Percentiles rank a stretch among this genome's conserved stretches.
Conservation (phyloP, 495 filamentous ascomycete genomes). For the Daldinia bambusicola region DNA sequence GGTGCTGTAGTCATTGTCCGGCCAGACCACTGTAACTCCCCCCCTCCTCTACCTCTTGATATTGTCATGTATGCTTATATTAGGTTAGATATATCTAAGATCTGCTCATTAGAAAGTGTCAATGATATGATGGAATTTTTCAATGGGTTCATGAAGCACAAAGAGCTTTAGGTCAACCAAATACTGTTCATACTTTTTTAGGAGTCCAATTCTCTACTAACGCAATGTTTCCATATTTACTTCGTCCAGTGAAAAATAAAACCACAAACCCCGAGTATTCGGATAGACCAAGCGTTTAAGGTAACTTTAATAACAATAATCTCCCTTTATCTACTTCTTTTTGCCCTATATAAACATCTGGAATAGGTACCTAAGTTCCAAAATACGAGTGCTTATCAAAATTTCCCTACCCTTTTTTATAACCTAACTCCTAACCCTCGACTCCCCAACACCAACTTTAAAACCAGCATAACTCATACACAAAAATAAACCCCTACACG, state of each 20-base stretch:
- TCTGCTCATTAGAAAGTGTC: conserved; percentile 35
- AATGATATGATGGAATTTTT: conserved; percentile 38
- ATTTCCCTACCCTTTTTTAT: too few relatives aligned
- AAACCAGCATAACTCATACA: background rate
- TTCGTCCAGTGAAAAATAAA: too few relatives aligned
- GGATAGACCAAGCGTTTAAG: too few relatives aligned
- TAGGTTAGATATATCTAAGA: conserved; percentile 44
- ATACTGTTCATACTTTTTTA: background rate
- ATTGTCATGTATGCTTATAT: conserved; percentile 23
- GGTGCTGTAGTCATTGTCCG: conserved; percentile 70
- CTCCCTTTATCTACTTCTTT: too few relatives aligned
- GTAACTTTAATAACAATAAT: too few relatives aligned
- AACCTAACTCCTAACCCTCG: background rate
- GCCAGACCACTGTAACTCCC: conserved; percentile 72
- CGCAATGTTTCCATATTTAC: too few relatives aligned
- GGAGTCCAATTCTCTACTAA: too few relatives aligned
- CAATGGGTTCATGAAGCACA: conserved; percentile 34
- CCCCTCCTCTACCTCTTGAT: conserved; percentile 9
- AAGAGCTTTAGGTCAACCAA: background rate
- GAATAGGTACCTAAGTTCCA: too few relatives aligned
- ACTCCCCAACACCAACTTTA: background rate
- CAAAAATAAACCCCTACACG: background rate
- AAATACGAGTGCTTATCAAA: too few relatives aligned
- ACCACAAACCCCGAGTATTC: too few relatives aligned
- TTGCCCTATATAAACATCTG: too few relatives aligned